Evolutionary conservation across 495 filamentous ascomycete species (phyloP), one percentile per base, ranked within the genome.

Genomic region (Talaromyces adpressus): DNA sequence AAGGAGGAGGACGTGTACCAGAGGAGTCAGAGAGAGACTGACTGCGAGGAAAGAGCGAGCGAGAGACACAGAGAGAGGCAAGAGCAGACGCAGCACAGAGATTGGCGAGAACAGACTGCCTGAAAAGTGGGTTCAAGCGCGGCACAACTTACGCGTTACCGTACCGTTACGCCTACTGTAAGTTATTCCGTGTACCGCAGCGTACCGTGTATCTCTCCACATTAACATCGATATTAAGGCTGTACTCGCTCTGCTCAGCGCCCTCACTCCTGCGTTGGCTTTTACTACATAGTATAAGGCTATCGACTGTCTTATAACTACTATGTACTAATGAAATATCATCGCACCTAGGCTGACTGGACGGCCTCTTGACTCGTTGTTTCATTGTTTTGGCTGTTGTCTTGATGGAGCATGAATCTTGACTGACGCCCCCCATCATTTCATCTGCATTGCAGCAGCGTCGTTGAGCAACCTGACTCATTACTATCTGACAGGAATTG

Each of bases 81-180:
- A 56, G 52, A 54, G 52, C 20, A 54, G 25, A 51, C 47, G 47
- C n/a, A 23, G 47, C 47, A 39, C 34, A 12, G 11, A 14, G 34
- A 41, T 41, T 41, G 36, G 36, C 36, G 36, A 41, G 36, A 41
- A 41, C 36, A 41, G 49, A 53, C 18, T 53, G 49, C 18, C 23
- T 53, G 49, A 53, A 20, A 56, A 56, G 52, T 56, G 45, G 45
- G 45, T 18, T 49, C 45, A 49, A 49, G 45, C 45, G 45, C n/a
- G n/a, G n/a, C 45, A 49, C 16, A 49, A 20, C 45, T 49, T 49
- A 49, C 45, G 9, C n/a, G 5, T 49, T 49, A 49, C 45, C n/a
- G 45, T 49, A 49, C 45, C 45, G n/a, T 49, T 20, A 49, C 45
- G 45, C 45, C 6, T 20, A 18, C n/a, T 0, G 45, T 49, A 49